Evolutionary conservation across 2,329 filamentous ascomycete species (phyloP).

Genomic region (Volutella citrinella): DNA sequence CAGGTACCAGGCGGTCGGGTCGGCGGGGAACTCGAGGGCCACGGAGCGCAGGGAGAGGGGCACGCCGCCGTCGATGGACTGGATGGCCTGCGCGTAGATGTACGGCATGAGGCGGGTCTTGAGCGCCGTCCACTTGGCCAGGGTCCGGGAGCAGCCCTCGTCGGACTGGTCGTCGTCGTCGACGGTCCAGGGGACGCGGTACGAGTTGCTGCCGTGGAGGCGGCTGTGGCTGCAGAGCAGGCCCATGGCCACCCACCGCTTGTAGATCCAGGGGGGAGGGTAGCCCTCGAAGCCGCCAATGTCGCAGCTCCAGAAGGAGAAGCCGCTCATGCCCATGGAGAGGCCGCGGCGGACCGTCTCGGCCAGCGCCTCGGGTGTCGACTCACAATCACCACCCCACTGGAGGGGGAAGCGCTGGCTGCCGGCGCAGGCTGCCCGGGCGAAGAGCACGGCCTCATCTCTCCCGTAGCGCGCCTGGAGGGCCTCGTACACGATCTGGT

Average conservation of each 20-base stretch:
- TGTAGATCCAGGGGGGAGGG: constrained; percentile 67
- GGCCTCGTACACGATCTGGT: constrained; percentile 66
- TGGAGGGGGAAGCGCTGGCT: constrained; percentile 67
- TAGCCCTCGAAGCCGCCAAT: constrained; percentile 71
- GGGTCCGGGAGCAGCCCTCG: constrained; percentile 49
- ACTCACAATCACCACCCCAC: constrained; percentile 76
- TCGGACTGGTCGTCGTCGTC: constrained; percentile 59
- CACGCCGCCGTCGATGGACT: constrained; percentile 47
- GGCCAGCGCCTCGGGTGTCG: constrained; percentile 69
- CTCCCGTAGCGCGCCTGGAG: constrained; percentile 51
- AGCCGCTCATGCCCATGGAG: constrained; percentile 61
- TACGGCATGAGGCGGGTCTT: constrained; percentile 54
- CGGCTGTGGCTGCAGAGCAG: constrained; percentile 68
- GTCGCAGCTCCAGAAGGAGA: constrained; percentile 67
- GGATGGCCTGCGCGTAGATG: constrained; percentile 42
- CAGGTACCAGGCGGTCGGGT: constrained; percentile 64
- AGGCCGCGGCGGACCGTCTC: constrained; percentile 67
- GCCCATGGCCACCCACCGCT: constrained; percentile 76
- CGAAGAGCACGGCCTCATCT: constrained; percentile 62
- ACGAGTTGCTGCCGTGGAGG: constrained; percentile 66
- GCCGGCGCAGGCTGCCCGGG: constrained; percentile 64
- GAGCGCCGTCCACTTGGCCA: constrained; percentile 46
- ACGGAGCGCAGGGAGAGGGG: constrained; percentile 63
- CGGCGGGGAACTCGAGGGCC: constrained; percentile 68
- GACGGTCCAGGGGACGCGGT: constrained; percentile 73